Conservation (phyloP, 2,329 filamentous ascomycete species). For the Pyrenochaeta sp. region DNA sequence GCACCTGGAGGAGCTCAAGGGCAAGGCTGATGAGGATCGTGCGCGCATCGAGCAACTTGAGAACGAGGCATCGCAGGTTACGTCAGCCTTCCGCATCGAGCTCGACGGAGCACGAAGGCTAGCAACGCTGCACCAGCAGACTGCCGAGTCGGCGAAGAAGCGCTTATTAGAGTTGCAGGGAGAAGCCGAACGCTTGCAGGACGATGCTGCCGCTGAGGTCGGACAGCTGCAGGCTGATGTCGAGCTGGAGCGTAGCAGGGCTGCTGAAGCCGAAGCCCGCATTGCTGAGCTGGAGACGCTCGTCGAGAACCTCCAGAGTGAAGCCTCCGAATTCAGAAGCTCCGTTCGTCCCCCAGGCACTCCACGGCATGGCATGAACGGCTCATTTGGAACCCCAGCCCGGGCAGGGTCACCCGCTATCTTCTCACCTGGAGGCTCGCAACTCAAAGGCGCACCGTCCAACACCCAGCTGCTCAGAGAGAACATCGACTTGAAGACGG, state of each 20-base stretch:
- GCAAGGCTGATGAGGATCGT: conserved; percentile 86
- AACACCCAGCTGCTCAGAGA: conserved; percentile 71
- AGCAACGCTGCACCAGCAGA: conserved; percentile 81
- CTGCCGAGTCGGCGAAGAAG: conserved; percentile 74
- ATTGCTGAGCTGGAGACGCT: conserved; percentile 71
- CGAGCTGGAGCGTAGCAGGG: conserved; percentile 64
- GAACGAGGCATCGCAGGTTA: conserved; percentile 80
- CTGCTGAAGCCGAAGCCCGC: conserved; percentile 68
- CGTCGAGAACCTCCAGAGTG: conserved; percentile 67
- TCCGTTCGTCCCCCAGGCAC: conserved; percentile 57
- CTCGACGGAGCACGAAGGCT: conserved; percentile 82
- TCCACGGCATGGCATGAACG: conserved; percentile 62
- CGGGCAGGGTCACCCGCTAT: conserved; percentile 60
- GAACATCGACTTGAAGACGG: conserved; percentile 70
- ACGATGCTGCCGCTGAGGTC: conserved; percentile 69
- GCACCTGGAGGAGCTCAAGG: conserved; percentile 82
- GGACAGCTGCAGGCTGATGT: conserved; percentile 59
- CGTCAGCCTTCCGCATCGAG: conserved; percentile 87
- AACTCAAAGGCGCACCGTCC: conserved; percentile 63
- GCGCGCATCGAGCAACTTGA: conserved; percentile 84
- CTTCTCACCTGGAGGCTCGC: conserved; percentile 64
- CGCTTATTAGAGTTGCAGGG: conserved; percentile 75
- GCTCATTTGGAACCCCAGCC: conserved; percentile 58
- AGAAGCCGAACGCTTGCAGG: conserved; percentile 69
- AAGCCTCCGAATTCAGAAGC: conserved; percentile 55